These are phyloP conservation scores for Pecoramyces ruminantium DNA, from an alignment of 192 early-diverging fungal genomes.

Conservation along the genomic window DNA sequence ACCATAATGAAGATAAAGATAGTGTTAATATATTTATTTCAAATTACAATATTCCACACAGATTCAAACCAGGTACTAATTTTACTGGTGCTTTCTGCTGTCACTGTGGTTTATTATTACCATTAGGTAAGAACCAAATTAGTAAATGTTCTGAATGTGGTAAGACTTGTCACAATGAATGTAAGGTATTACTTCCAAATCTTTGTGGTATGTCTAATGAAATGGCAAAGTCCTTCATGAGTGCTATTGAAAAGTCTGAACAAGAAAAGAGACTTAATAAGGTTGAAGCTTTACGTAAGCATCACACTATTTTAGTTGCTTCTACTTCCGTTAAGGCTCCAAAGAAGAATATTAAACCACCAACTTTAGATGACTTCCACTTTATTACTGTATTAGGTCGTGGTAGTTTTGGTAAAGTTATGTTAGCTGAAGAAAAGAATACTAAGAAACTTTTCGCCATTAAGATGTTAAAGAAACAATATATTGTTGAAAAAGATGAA, in stretches of 20 bases:
- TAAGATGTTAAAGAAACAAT: constrained; percentile 95
- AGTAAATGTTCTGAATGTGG: constrained; percentile 56
- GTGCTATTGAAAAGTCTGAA: constrained; percentile 55
- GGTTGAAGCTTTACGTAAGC: background rate
- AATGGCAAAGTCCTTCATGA: constrained; percentile 71
- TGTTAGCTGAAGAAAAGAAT: constrained; percentile 84
- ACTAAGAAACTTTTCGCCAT: constrained; percentile 76
- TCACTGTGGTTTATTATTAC: constrained; percentile 92
- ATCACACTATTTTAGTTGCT: constrained; percentile 7
- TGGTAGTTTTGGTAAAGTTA: constrained; percentile 98
- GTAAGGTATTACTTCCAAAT: constrained; percentile 71
- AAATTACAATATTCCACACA: constrained; percentile 88
- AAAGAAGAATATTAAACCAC: too few relatives aligned
- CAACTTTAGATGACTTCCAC: constrained; percentile 66
- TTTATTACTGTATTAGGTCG: constrained; percentile 89
- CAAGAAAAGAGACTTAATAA: background rate
- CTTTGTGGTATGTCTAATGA: constrained; percentile 81
- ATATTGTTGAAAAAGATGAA: constrained; percentile 96
- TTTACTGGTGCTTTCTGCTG: constrained; percentile 69
- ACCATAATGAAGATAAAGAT: too few relatives aligned
- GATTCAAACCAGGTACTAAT: constrained; percentile 69
- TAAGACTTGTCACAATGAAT: constrained; percentile 63
- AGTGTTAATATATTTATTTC: constrained; percentile 10
- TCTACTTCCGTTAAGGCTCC: constrained; percentile 1
- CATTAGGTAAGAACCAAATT: constrained; percentile 56